Evolutionary conservation across 2,329 filamentous ascomycete genomes (phyloP), one percentile per base, ranked within the genome.

Genomic region (Daldinia sp.): DNA sequence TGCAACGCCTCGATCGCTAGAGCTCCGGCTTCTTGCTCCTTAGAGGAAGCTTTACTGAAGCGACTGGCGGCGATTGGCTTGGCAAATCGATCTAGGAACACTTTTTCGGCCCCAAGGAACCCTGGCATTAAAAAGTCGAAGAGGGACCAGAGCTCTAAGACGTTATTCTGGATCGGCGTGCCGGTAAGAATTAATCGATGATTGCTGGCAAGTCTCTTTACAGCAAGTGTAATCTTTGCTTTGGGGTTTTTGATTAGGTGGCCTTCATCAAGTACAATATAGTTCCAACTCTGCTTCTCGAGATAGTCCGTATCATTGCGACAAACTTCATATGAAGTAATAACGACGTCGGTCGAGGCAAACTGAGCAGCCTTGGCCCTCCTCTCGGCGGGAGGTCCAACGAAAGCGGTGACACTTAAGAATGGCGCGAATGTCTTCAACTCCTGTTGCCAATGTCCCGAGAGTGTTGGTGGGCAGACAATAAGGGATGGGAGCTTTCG

Each of bases 101-200:
- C 93, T 82, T 97, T 97, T 69, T 89, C 94, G 0, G 94, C 93
- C 35, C 96, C 96, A 6, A 99, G 85, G 84, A 99, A 99, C 1
- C 96, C 97, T 2, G 97, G 96, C 96, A 99, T 99, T 68, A 99
- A 85, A 82, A 99, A 99, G 81, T 99, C 96, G 78, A 99, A 99
- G 4, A 99, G 86, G 0, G 95, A 98, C 95, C 95, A 99, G 3
- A 99, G 85, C 78, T 99, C 95, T 55, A 99, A 82, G 1, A 99
- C 95, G 73, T 98, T 98, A 80, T 98, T 98, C 79, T 98, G 95
- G 72, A 98, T 98, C 0, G 96, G 96, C 1, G 96, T 99, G 44
- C 96, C 96, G 0, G 96, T 99, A 4, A 99, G 87, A 73, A 99
- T 99, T 55, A 99, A 87, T 20, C 96, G 92, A 78, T 99, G 97